phyloP scores from a whole-genome alignment of 495 filamentous ascomycete species.

The Talaromyces trachyspermus region DNA sequence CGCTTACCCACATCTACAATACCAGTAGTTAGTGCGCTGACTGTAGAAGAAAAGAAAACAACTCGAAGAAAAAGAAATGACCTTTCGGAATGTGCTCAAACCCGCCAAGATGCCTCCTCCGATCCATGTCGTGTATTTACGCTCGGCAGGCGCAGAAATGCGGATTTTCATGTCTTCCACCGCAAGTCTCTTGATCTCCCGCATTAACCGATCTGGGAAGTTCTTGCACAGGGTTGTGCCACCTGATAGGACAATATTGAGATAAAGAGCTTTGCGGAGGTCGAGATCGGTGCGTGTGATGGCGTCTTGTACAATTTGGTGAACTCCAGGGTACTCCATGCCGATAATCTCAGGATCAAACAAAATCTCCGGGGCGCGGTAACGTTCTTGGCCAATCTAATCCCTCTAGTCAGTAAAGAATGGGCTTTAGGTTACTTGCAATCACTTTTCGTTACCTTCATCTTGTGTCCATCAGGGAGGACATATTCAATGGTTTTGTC shows the following conservation, averaged over 20 bases:
- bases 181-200: slow-evolving; percentile 84
- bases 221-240: slow-evolving; percentile 87
- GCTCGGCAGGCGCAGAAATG: slow-evolving; percentile 94
- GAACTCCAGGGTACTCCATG: slow-evolving; percentile 92
- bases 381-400: slow-evolving; percentile 82
- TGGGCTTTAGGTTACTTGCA: no score
- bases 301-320: slow-evolving; percentile 94
- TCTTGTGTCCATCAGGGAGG: slow-evolving; percentile 84
- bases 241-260: slow-evolving; percentile 94
- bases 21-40: slow-evolving; percentile 10
- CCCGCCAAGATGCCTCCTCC: slow-evolving; percentile 96
- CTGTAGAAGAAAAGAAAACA: slow-evolving; percentile 10
- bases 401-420: not conserved
- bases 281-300: slow-evolving; percentile 98
- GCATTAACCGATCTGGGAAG: slow-evolving; percentile 89
- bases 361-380: slow-evolving; percentile 92
- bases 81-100: slow-evolving; percentile 97
- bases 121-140: slow-evolving; percentile 98
- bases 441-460: no score
- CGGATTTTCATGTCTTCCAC: slow-evolving; percentile 99
- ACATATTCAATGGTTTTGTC: slow-evolving; percentile 76
- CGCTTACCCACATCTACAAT: slow-evolving; percentile 95
- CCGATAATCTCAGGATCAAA: slow-evolving; percentile 97
- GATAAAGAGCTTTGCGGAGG: slow-evolving; percentile 85
- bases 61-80: slow-evolving; percentile 24